Base-by-base conservation (phyloP, 768 basidiomycete genomes). In the Suillus occidentalis region DNA sequence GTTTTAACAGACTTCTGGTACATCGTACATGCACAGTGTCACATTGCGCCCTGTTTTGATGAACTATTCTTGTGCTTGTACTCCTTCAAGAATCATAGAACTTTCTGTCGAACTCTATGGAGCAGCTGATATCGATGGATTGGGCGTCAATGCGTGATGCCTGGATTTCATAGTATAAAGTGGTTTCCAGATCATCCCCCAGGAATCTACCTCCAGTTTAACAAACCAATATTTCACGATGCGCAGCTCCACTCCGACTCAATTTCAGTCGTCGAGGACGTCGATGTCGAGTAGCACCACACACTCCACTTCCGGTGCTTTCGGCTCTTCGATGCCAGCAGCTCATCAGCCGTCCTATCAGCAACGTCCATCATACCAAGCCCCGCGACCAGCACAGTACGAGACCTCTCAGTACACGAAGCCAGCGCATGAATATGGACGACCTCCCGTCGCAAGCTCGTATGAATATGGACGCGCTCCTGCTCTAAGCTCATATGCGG, bases 61-160 rank as follows among this genome's bases (percentile, higher is more conserved):
- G 39, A 13, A 28, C 58, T 59, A 59, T 59, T 28, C 12, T 59
- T 28, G 58, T 40, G 40, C 39, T 42, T 40, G 16, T 10, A 25
- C 39, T 6, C 8, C 39, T 12, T 20, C 58, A 42, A 59, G 58
- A 40, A 40, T 55, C 34, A 55, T 7, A 16, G 39, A 59, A 40
- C 13, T 59, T 59, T 59, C 39, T 42, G 39, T 40, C 2, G 6
- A 59, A 59, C 37, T 18, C 16, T 40, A 42, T 59, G 22, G 25
- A 25, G 10, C 58, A 28, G 12, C 25, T 59, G 39, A 59, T 59
- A 59, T 59, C 58, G 58, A 59, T 59, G 39, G 58, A 59, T 59
- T 59, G 40, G 25, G 58, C 58, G 40, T 40, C 40, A 59, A 42
- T 13, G 10, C 58, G 9, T 20, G 40, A 42, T 28, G 10, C 58